phyloP scores from a whole-genome alignment of 768 basidiomycete genomes.

The Pisolithus tinctorius region DNA sequence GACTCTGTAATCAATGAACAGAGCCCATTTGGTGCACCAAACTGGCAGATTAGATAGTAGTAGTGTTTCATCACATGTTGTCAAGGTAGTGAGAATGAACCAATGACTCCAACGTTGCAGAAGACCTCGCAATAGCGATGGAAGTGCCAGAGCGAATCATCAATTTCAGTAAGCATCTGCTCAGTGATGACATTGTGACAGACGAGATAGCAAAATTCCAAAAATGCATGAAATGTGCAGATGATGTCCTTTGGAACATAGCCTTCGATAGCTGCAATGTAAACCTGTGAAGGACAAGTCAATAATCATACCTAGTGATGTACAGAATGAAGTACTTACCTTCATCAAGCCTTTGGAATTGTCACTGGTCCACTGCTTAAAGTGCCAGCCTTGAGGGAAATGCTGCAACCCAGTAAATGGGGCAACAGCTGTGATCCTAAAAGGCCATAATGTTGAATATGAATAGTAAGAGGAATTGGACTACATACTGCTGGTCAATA shows the following conservation, averaged over 20 bases:
- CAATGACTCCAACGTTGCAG: conserved; percentile 5
- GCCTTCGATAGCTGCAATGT: not conserved
- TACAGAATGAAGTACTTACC: not conserved
- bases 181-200: conserved; percentile 12
- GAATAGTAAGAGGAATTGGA: too few species aligned
- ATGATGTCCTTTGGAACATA: not conserved
- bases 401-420: too few species aligned
- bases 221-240: not conserved
- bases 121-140: conserved; percentile 18
- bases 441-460: too few species aligned
- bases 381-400: too few species aligned
- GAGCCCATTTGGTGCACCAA: conserved; percentile 30
- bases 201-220: conserved; percentile 28
- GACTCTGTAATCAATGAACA: conserved; percentile 32
- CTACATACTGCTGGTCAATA: too few species aligned
- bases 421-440: too few species aligned
- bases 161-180: conserved; percentile 12
- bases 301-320: not conserved
- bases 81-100: conserved; percentile 19
- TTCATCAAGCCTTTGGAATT: not conserved
- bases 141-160: conserved; percentile 13
- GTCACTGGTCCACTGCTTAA: too few species aligned
- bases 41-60: conserved; percentile 14
- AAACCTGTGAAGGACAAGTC: not conserved
- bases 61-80: conserved; percentile 32